Evolutionary conservation across 805 yeast species (phyloP), one percentile per base, ranked within the genome.

Genomic region (Candida ulmi): DNA sequence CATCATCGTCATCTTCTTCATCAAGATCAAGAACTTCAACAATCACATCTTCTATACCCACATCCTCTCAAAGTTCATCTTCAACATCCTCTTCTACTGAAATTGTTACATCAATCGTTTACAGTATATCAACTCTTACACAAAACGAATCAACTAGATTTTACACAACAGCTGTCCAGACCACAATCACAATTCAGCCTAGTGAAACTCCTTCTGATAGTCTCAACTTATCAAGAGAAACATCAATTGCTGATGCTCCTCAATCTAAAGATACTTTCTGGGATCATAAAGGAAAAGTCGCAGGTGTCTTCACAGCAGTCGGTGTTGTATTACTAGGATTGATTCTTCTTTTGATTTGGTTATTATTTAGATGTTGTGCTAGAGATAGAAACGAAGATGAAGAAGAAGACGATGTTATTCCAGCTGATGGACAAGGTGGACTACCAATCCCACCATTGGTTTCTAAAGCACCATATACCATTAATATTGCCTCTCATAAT

Each of bases 271-370:
- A 51, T 16, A 65, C 79, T 3, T 87, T 82, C 54, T 87, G 83
- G 69, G 68, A 71, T 41, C 65, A 76, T 35, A 76, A 75, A 34
- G 95, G 91, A 0, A 83, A 82, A 55, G 93, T 87, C 1, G 95
- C 90, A 0, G 96, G 95, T 3, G 83, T 88, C 0, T 87, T 87
- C 61, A 77, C 83, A 2, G 88, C 76, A 0, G 93, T 87, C 15
- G 95, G 90, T 1, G 50, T 87, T 1, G 79, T 80, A 1, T 73
- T 63, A 1, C 50, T 76, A 0, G 69, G 69, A 1, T 35, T 79
- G 1, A 33, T 81, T 0, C 49, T 62, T 0, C 58, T 69, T 0
- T 44, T 81, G 44, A 43, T 71, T 51, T 63, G 74, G 62, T 58
- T 71, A 28, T 45, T 66, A 17, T 21, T 65, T 11, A 33, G 24